phyloP scores from a whole-genome alignment of 1,284 basidiomycete species.

The Ceratobasidium theobromae region DNA sequence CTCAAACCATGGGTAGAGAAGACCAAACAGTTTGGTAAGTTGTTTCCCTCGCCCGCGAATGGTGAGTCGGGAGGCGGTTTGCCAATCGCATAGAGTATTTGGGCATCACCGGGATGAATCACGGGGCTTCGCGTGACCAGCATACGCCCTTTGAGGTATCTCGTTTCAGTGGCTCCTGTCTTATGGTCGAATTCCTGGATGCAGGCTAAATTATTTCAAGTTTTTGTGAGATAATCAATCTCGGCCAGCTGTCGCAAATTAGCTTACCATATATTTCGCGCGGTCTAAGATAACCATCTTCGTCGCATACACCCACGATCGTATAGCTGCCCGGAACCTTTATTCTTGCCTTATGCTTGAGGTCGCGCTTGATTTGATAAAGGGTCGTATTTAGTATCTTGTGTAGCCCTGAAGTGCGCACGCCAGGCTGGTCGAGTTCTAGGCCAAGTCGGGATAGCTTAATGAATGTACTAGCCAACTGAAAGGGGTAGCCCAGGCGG shows the following conservation, averaged over 20 bases:
- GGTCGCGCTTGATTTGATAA: constrained; percentile 62
- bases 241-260: neutral
- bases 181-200: constrained; percentile 24
- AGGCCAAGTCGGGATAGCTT: constrained; percentile 53
- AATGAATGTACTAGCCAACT: constrained; percentile 53
- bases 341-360: constrained; percentile 73
- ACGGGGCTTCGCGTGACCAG: constrained; percentile 36
- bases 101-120: constrained; percentile 37
- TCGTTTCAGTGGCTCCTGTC: neutral
- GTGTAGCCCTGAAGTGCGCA: constrained; percentile 61
- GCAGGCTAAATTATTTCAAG: constrained; percentile 29
- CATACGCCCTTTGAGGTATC: constrained; percentile 27
- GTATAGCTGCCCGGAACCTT: constrained; percentile 64
- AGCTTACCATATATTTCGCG: constrained; percentile 36
- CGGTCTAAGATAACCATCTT: constrained; percentile 32
- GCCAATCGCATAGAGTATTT: constrained; percentile 35
- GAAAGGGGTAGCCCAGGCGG: constrained; percentile 55
- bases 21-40: constrained; percentile 35
- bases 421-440: constrained; percentile 52
- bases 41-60: constrained; percentile 30
- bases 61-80: constrained; percentile 33
- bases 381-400: constrained; percentile 51
- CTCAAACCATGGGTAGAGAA: constrained; percentile 33
- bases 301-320: constrained; percentile 61
- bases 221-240: neutral